Conservation (phyloP, 352 stramenopile species). For the Globisporangium mamillatum region DNA sequence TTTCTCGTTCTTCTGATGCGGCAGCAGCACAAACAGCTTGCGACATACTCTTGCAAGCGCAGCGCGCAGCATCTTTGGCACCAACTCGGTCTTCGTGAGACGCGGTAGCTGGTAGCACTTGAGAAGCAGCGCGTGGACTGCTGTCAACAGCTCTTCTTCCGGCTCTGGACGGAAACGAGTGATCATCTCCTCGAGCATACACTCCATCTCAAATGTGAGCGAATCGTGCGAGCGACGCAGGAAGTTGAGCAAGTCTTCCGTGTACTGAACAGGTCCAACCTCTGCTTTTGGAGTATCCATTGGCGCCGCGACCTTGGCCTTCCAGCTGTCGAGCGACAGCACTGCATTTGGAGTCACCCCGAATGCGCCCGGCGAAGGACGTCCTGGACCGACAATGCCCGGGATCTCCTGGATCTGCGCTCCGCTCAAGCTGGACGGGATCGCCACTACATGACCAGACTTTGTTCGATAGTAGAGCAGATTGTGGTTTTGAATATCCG, state of each 20-base stretch:
- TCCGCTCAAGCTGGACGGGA: conserved; percentile 54
- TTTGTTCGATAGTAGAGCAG: conserved; percentile 80
- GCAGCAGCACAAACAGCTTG: conserved; percentile 88
- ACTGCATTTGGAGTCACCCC: conserved; percentile 61
- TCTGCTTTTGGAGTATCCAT: conserved; percentile 52
- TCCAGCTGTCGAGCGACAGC: conserved; percentile 70
- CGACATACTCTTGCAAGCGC: conserved; percentile 90
- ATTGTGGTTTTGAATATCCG: conserved; percentile 11
- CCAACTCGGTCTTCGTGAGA: conserved; percentile 69
- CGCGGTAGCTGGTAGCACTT: conserved; percentile 90
- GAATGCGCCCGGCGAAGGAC: conserved; percentile 61
- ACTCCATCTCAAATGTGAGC: conserved; percentile 95
- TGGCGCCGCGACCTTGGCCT: conserved; percentile 49
- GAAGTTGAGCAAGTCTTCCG: conserved; percentile 94
- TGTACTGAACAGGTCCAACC: conserved; percentile 86
- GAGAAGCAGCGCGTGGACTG: conserved; percentile 94
- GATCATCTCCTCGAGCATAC: conserved; percentile 98
- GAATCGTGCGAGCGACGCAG: conserved; percentile 89
- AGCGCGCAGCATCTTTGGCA: conserved; percentile 88
- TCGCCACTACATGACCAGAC: conserved; percentile 70
- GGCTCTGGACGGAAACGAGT: conserved; percentile 96
- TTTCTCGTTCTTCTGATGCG: conserved; percentile 87
- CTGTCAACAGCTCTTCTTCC: conserved; percentile 96
- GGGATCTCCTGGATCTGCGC: conserved; percentile 69
- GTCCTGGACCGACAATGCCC: conserved; percentile 65